phyloP scores from a whole-genome alignment of 2,329 filamentous ascomycete species.

The Colletotrichum karsti region DNA sequence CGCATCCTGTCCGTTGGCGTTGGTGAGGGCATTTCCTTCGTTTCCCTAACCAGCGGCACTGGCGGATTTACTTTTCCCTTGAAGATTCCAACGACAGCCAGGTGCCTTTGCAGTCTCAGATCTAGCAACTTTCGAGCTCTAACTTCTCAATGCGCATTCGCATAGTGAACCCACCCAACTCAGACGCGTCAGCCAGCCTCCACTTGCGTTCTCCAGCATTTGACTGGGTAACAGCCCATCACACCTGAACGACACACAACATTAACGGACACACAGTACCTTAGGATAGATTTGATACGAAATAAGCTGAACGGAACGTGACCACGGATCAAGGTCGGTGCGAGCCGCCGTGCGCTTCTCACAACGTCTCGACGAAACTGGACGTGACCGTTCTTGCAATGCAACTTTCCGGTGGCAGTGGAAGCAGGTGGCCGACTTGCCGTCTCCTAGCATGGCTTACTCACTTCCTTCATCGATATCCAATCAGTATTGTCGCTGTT shows the following conservation, averaged over 20 bases:
- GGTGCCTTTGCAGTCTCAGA: neutral
- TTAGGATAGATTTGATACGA: neutral
- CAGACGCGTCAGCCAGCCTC: conserved; percentile 2
- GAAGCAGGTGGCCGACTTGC: neutral
- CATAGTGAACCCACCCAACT: neutral
- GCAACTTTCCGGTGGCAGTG: neutral
- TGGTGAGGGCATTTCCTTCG: neutral
- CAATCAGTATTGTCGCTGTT: neutral
- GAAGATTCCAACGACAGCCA: too few species aligned
- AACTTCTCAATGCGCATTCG: neutral
- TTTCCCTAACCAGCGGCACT: too few species aligned
- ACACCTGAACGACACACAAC: neutral
- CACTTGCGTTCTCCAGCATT: neutral
- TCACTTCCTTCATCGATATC: neutral
- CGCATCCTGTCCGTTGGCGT: neutral
- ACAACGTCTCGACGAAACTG: neutral
- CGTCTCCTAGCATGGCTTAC: neutral
- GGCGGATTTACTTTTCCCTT: too few species aligned
- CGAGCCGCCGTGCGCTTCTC: neutral
- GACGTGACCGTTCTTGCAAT: neutral
- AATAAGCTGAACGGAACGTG: neutral
- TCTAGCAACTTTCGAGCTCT: neutral
- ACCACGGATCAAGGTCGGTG: neutral
- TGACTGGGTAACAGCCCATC: neutral
- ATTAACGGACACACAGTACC: too few species aligned